A percentile compares a stretch with the other conserved stretches of the same genome.
Conservation (phyloP, 371 early-diverging fungal genomes). For the Capniomyces stellatus region DNA sequence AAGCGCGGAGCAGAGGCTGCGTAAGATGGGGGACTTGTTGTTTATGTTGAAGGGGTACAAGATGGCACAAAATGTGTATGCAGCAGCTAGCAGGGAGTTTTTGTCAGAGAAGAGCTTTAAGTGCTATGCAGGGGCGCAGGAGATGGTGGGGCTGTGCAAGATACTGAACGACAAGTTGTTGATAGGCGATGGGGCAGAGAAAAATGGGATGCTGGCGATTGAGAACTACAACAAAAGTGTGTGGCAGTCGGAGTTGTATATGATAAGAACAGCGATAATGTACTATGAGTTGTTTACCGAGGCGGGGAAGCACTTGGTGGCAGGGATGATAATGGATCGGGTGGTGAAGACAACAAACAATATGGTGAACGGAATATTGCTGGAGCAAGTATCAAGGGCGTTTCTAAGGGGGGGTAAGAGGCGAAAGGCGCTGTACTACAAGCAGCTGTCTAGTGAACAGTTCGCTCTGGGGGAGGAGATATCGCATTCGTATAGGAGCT, state of each 20-base stretch:
- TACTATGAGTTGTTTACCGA: slow-evolving; percentile 62
- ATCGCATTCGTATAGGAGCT: slow-evolving; percentile 57
- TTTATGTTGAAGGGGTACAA: slow-evolving; percentile 88
- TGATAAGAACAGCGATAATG: slow-evolving; percentile 51
- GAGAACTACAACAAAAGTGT: slow-evolving; percentile 41
- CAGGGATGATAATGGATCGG: slow-evolving; percentile 33
- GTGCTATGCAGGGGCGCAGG: slow-evolving; percentile 71
- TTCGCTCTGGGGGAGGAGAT: background rate
- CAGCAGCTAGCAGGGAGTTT: slow-evolving; percentile 77
- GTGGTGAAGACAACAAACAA: background rate
- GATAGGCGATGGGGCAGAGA: slow-evolving; percentile 38
- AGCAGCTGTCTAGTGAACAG: background rate
- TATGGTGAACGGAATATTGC: background rate
- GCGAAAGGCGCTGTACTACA: background rate
- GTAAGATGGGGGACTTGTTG: slow-evolving; percentile 82
- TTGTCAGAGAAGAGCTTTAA: slow-evolving; percentile 63
- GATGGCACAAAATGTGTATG: slow-evolving; percentile 74
- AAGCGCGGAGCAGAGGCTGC: slow-evolving; percentile 76
- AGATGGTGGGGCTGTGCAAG: slow-evolving; percentile 79
- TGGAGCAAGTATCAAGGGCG: background rate
- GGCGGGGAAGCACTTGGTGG: slow-evolving; percentile 44
- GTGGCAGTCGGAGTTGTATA: slow-evolving; percentile 33
- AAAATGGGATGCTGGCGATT: slow-evolving; percentile 54
- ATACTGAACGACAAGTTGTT: slow-evolving; percentile 41
- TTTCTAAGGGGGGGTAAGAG: background rate